Evolutionary conservation across 177 flowering plant genomes (phyloP).

Genomic region (Vitis hybrid): DNA sequence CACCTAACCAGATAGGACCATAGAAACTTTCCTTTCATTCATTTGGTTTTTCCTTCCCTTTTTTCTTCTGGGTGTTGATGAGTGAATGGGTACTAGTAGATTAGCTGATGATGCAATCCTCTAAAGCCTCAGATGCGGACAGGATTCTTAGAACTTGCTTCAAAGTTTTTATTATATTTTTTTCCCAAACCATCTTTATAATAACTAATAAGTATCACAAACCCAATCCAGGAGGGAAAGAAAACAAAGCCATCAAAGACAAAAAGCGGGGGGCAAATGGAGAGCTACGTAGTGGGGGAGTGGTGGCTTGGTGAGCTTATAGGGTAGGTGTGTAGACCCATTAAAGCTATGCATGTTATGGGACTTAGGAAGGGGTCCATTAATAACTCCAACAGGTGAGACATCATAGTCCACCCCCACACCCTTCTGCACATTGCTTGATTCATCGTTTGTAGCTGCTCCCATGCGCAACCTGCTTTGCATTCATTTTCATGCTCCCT

Average conservation of each 20-base stretch:
- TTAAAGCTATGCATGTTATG: conserved; percentile 4
- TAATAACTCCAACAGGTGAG: conserved; percentile 13
- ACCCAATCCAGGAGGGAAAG: no score
- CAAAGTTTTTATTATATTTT: no score
- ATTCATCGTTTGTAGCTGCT: background rate
- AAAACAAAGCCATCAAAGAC: background rate
- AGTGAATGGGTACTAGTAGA: no score
- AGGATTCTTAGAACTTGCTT: no score
- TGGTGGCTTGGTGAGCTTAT: background rate
- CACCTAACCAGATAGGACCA: background rate
- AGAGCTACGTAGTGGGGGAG: background rate
- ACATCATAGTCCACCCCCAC: conserved; percentile 8
- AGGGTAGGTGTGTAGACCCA: background rate
- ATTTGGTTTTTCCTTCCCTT: no score
- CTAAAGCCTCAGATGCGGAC: no score
- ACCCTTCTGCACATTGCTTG: background rate
- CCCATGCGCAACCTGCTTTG: background rate
- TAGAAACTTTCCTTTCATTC: background rate
- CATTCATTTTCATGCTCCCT: conserved; percentile 1
- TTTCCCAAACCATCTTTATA: no score
- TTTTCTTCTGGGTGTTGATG: no score
- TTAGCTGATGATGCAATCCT: no score
- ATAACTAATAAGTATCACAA: no score
- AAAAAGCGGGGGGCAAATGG: background rate
- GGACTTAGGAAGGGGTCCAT: conserved; percentile 8